Evolutionary conservation across 495 filamentous ascomycete species (phyloP).

Genomic region (Podospora comata): DNA sequence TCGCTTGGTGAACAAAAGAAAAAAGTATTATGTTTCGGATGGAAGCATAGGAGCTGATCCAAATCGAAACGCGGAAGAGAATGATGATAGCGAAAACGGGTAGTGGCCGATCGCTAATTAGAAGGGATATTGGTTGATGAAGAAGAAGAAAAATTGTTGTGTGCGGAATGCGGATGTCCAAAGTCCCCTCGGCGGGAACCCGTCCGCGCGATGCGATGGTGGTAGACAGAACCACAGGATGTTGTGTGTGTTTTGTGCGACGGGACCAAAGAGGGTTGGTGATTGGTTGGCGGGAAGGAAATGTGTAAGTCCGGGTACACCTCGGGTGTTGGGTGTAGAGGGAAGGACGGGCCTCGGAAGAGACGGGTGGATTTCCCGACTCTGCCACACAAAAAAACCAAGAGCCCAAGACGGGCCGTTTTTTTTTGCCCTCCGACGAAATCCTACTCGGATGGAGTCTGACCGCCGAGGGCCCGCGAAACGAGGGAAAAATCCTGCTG

Average conservation of each 20-base stretch:
- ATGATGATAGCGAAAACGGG: neutral
- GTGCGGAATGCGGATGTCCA: neutral
- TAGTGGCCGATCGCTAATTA: neutral
- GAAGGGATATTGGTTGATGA: neutral
- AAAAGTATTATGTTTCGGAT: conserved; percentile 3
- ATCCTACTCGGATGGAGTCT: neutral
- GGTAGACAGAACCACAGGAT: neutral
- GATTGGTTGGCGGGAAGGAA: no score
- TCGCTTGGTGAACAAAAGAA: conserved; percentile 5
- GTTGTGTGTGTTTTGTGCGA: neutral
- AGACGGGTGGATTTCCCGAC: neutral
- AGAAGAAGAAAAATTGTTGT: neutral
- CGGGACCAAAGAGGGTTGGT: neutral
- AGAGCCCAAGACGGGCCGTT: neutral
- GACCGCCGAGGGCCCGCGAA: neutral
- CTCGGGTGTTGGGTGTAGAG: neutral
- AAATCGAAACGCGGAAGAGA: conserved; percentile 1
- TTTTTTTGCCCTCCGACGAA: neutral
- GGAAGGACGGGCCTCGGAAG: neutral
- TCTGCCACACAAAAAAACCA: neutral
- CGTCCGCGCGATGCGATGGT: neutral
- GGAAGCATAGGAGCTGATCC: conserved; percentile 5
- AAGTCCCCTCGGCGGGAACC: conserved; percentile 7
- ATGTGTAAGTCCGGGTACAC: neutral
- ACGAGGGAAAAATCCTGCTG: neutral